Evolutionary conservation across 208 protist genomes (phyloP), one percentile per base, ranked within the genome.

Genomic region (Phytomonas sp.): DNA sequence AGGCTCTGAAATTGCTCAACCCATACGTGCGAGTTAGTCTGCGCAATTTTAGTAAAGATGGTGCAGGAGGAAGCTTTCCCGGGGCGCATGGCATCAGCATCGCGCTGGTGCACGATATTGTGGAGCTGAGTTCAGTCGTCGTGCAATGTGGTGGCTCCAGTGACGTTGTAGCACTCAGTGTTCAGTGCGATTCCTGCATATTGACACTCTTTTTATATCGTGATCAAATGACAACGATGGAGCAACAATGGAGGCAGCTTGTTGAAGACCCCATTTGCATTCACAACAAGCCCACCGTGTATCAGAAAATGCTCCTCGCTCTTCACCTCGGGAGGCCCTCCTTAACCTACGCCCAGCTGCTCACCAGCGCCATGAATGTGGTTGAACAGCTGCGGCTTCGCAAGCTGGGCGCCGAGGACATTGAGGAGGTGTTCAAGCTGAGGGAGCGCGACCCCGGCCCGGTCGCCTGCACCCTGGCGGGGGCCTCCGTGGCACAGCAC

Each of bases 401-500:
- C 72, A 74, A 73, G 40, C 61, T 88, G n/a, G 30, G 51, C 23
- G 73, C 66, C 2, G 30, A 28, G 15, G 74, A 77, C 43, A 71
- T 71, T 32, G 77, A 77, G 72, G 60, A 56, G 60, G 53, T 66
- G n/a, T 29, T 60, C 60, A 53, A 62, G 31, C 33, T 61, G 29
- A 40, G 33, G 28, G 64, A 30, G 20, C 3, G 59, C 62, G 62
- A n/a, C 36, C 31, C 15, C 8, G 2, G 32, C 31, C 26, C 56
- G 29, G 40, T 62, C 36, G n/a, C 61, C 37, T 75, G 69, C 62
- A 85, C 83, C 17, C 53, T 84, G 1, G 79, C 79, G 23, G 83
- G 83, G 37, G 80, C 83, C 64, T 74, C 70, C 32, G 56, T 83
- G 23, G 79, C 83, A 53, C 80, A 85, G 74, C 71, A 83, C 46